phyloP scores from a whole-genome alignment of 495 filamentous ascomycete species.

The Neurospora hispaniola region DNA sequence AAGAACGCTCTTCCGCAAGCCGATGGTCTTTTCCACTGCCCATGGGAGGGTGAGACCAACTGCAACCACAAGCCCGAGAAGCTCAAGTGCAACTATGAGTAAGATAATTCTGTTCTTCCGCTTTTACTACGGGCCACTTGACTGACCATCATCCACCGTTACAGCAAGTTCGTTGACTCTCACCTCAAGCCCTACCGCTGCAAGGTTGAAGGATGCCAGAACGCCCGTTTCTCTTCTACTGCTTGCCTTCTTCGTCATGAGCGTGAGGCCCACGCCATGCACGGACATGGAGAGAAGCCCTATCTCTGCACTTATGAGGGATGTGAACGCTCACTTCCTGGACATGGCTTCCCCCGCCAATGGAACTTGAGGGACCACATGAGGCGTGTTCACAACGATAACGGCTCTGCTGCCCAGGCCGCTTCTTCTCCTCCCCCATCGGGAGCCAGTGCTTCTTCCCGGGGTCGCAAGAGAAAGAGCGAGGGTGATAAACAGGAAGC shows the following conservation, averaged over 20 bases:
- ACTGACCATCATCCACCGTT: constrained; percentile 22
- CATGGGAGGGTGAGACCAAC: constrained; percentile 60
- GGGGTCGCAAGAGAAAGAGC: constrained; percentile 41
- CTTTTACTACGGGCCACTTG: constrained; percentile 1
- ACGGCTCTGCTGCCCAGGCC: constrained; percentile 27
- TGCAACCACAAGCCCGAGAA: constrained; percentile 81
- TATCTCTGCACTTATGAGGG: constrained; percentile 75
- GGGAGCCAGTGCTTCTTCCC: constrained; percentile 19
- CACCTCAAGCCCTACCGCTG: constrained; percentile 91
- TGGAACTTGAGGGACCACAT: constrained; percentile 95
- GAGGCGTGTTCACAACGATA: constrained; percentile 83
- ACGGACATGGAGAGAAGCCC: constrained; percentile 85
- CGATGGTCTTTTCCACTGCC: constrained; percentile 86
- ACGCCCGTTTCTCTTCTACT: constrained; percentile 80
- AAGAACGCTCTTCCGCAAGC: constrained; percentile 50
- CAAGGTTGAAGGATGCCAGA: constrained; percentile 67
- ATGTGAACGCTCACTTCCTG: constrained; percentile 67
- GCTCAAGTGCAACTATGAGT: constrained; percentile 97
- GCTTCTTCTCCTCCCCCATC: constrained; percentile 27
- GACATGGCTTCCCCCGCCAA: constrained; percentile 81
- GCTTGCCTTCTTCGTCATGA: constrained; percentile 92
- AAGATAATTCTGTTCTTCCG: constrained; percentile 29
- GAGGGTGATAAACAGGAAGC: constrained; percentile 27
- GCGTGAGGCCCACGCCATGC: constrained; percentile 87
- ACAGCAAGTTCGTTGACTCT: constrained; percentile 88